Evolutionary conservation across 441 rosid genomes (phyloP), one percentile per base, ranked within the genome.

Genomic region (Erodium chrysanthum): DNA sequence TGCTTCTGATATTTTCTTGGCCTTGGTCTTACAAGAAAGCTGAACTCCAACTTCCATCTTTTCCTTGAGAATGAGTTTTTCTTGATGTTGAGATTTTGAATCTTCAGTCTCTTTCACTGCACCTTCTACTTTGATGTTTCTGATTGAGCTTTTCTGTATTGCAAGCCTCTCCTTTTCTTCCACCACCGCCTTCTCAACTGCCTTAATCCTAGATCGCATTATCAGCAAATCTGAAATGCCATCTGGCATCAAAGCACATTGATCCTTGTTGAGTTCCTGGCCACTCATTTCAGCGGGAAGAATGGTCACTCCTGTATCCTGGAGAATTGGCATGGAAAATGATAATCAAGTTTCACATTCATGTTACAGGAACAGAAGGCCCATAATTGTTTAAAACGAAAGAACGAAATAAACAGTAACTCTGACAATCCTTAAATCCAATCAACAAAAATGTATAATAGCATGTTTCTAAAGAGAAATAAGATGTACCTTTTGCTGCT

Each of bases 151-250:
- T 73, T 78, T 76, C 77, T 69, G 88, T 69, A 66, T 65, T 66
- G 42, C 77, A 22, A 75, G 69, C 82, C 77, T 82, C 52, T 78
- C 79, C 76, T 76, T 82, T 66, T 89, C 85, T 71, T 78, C 86
- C 81, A 74, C 72, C 76, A 91, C 73, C 7, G 84, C 91, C 76
- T 79, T 83, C 74, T 83, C 91, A 68, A 88, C 82, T 65, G 85
- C 87, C 79, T 82, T 84, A 46, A 95, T 80, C 77, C 86, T 80
- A 68, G 78, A 70, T 73, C 81, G 85, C 82, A 92, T 82, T 79
- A 81, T 81, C 83, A 76, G 85, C 83, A 95, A 81, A 70, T 86
- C 85, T 54, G 81, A 79, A 74, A 92, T 76, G 71, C 85, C 92
- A 68, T 74, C 79, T 33, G 78, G 64, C 66, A 61, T 63, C 21